Conservation (phyloP, 2,329 filamentous ascomycete genomes). For the Alternaria incomplexa region DNA sequence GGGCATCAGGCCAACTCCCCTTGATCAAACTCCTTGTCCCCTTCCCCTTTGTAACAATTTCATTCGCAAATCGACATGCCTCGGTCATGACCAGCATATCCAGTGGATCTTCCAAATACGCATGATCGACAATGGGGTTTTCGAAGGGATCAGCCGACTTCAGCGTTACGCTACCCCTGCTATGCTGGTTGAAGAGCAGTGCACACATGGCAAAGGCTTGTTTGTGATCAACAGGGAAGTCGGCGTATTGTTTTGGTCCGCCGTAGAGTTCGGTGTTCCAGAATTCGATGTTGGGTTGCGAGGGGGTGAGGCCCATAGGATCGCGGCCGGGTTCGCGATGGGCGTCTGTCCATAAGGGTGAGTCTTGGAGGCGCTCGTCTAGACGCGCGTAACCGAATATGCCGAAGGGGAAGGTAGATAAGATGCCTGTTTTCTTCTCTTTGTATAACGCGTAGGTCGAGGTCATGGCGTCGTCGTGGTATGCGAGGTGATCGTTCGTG, state of each 20-base stretch:
- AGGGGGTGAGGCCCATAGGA: slow-evolving; percentile 64
- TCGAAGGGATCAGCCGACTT: slow-evolving; percentile 56
- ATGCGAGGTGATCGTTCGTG: slow-evolving; percentile 64
- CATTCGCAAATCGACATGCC: slow-evolving; percentile 64
- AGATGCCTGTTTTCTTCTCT: slow-evolving; percentile 63
- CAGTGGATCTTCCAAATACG: slow-evolving; percentile 63
- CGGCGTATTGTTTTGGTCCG: slow-evolving; percentile 63
- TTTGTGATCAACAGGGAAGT: slow-evolving; percentile 61
- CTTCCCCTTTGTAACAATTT: slow-evolving; percentile 63
- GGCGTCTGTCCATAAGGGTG: slow-evolving; percentile 61
- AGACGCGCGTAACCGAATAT: slow-evolving; percentile 67
- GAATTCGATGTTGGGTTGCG: slow-evolving; percentile 67
- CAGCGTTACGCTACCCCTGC: slow-evolving; percentile 62
- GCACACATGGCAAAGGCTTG: slow-evolving; percentile 65
- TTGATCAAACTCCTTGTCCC: slow-evolving; percentile 66
- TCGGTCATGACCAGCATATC: slow-evolving; percentile 66
- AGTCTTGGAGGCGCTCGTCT: slow-evolving; percentile 63
- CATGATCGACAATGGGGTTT: slow-evolving; percentile 64
- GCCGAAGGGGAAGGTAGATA: slow-evolving; percentile 69
- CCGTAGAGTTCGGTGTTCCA: slow-evolving; percentile 69
- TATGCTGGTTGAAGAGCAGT: slow-evolving; percentile 64
- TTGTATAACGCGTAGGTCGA: slow-evolving; percentile 63
- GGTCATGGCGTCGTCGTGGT: slow-evolving; percentile 59
- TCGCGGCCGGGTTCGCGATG: slow-evolving; percentile 57
- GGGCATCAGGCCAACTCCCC: slow-evolving; percentile 63